Percentiles rank a stretch among this genome's conserved stretches.
Conservation (phyloP, 2,329 filamentous ascomycete genomes). For the Hypocrella siamensis region DNA sequence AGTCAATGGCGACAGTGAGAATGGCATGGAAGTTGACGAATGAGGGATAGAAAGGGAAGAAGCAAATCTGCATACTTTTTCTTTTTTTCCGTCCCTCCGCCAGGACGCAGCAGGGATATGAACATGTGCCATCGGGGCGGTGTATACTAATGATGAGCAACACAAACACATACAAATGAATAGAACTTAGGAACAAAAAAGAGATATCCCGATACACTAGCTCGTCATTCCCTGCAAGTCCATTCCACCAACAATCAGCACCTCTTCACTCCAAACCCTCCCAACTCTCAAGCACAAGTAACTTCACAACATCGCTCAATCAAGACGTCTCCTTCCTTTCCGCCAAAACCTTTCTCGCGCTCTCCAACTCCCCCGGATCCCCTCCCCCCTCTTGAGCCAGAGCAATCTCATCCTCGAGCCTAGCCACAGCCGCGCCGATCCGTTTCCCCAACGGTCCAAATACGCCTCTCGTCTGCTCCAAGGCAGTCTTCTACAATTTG, state of each 20-base stretch:
- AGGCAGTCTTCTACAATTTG: slow-evolving; percentile 51
- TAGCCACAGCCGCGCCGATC: slow-evolving; percentile 55
- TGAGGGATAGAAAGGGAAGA: slow-evolving; percentile 5
- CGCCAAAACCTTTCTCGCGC: slow-evolving; percentile 37
- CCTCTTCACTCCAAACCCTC: no score
- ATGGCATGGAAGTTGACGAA: slow-evolving; percentile 46
- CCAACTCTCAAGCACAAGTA: not conserved
- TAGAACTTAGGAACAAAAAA: no score
- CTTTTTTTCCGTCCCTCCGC: no score
- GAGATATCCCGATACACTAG: no score
- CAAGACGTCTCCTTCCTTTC: slow-evolving; percentile 24
- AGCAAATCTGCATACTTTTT: no score
- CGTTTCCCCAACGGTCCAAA: slow-evolving; percentile 57
- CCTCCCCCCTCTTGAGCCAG: slow-evolving; percentile 30
- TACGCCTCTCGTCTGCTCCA: slow-evolving; percentile 78
- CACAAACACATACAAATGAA: no score
- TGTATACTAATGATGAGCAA: no score
- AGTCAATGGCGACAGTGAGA: slow-evolving; percentile 25
- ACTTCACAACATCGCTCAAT: not conserved
- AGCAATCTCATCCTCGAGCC: slow-evolving; percentile 60
- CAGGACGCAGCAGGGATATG: no score
- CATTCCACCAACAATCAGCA: no score
- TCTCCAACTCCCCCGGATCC: slow-evolving; percentile 32
- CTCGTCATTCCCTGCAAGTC: no score
- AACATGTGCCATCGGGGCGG: no score